phyloP scores from a whole-genome alignment of 805 yeast species.

The Wickerhamomyces rabaulensis region DNA sequence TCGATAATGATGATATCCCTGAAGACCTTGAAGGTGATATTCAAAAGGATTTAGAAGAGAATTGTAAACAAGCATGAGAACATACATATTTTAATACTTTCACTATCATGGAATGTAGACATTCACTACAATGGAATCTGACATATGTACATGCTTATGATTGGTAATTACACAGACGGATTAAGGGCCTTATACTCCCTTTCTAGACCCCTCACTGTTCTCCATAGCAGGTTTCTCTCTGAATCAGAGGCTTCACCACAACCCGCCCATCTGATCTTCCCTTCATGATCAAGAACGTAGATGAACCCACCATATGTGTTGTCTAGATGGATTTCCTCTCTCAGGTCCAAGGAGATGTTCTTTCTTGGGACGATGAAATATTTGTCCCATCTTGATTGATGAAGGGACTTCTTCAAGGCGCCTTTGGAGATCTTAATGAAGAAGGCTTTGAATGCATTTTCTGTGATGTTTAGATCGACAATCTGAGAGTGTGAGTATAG shows the following conservation, averaged over 20 bases:
- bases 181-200: constrained; percentile 33
- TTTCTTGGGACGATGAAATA: constrained; percentile 63
- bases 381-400: constrained; percentile 44
- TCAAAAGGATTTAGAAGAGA: constrained; percentile 43
- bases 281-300: constrained; percentile 67
- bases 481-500: constrained; percentile 56
- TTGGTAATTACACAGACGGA: neutral
- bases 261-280: constrained; percentile 86
- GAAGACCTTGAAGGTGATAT: constrained; percentile 35
- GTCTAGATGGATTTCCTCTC: constrained; percentile 57
- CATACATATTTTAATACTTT: too few species aligned
- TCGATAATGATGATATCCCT: constrained; percentile 50
- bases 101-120: too few species aligned
- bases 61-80: constrained; percentile 31
- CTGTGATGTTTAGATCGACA: constrained; percentile 73
- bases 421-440: constrained; percentile 50
- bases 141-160: neutral
- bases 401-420: constrained; percentile 39
- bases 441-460: constrained; percentile 62
- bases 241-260: constrained; percentile 73
- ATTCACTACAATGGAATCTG: too few species aligned
- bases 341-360: constrained; percentile 49
- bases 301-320: constrained; percentile 82
- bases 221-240: constrained; percentile 63
- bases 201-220: constrained; percentile 54